Evolutionary conservation across 805 yeast genomes (phyloP), one percentile per base, ranked within the genome.

Genomic region (Ogataea nakhonphanomensis): DNA sequence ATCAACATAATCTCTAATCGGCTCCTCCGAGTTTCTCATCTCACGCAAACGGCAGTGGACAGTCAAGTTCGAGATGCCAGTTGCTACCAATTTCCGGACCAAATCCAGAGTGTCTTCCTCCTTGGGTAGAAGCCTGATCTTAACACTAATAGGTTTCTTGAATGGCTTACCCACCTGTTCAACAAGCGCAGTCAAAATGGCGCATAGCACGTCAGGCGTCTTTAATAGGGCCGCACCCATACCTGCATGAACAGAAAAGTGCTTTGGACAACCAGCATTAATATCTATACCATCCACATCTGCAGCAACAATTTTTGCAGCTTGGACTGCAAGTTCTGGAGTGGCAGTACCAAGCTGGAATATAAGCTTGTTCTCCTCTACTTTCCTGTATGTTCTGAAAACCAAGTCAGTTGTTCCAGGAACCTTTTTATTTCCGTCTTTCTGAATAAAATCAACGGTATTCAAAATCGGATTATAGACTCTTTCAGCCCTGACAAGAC

Each of bases 261-360:
- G 97, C 59, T 91, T 93, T 3, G 99, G 99, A 64, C 99, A 93
- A 5, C 99, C 99, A 22, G 96, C 88, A 61, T 93, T 93, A 43
- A 93, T 73, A 59, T 93, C 99, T 5, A 93, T 84, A 7, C 95
- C 98, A 48, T 79, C 89, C 3, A 93, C 98, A 61, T 93, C 98
- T 1, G 70, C 57, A 7, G 90, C 87, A 3, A 93, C 85, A 30
- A 81, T 71, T 38, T 74, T 65, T 0, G 95, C 97, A 1, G 97
- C 99, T 45, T 82, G 68, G 1, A 89, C 95, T 0, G 99, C 99
- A 14, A 89, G 63, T 0, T 78, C 82, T 0, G 98, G 80, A 46
- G 79, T 74, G 0, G 96, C 73, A 0, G 96, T 82, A 11, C 99
- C 99, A 67, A 93, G 70, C 64, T 93, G 99, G 57, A 93, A 88